phyloP scores from a whole-genome alignment of 2,329 filamentous ascomycete genomes.

The Aspergillus sp. region DNA sequence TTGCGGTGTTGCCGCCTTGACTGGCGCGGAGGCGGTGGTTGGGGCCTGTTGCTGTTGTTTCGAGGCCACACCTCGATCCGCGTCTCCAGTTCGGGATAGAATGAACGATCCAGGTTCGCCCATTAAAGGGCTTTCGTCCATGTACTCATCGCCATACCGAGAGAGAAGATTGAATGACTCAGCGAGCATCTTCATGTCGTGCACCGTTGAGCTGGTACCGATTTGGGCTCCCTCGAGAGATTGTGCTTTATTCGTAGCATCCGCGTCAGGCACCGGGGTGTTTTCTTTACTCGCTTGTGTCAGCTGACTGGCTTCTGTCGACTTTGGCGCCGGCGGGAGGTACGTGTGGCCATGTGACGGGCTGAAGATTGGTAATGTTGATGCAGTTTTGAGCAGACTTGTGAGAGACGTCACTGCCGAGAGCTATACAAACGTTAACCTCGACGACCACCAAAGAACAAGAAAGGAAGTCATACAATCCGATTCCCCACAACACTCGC shows the following conservation, averaged over 20 bases:
- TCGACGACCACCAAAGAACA: background rate
- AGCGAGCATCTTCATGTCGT: constrained; percentile 47
- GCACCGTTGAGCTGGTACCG: constrained; percentile 30
- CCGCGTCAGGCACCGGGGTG: constrained; percentile 50
- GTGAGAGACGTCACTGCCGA: constrained; percentile 60
- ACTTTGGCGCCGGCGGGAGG: constrained; percentile 53
- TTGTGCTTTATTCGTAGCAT: constrained; percentile 32
- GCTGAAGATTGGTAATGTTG: constrained; percentile 60
- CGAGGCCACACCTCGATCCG: constrained; percentile 25
- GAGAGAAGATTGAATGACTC: constrained; percentile 57
- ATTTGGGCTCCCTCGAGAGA: constrained; percentile 30
- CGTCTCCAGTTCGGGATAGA: constrained; percentile 50
- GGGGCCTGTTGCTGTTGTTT: constrained; percentile 25
- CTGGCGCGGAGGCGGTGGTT: constrained; percentile 10
- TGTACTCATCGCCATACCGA: constrained; percentile 63
- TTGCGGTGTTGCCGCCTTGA: constrained; percentile 36
- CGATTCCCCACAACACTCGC: constrained; percentile 61
- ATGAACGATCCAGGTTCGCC: constrained; percentile 68
- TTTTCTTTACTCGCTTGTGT: constrained; percentile 54
- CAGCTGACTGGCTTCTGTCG: constrained; percentile 37
- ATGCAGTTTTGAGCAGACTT: constrained; percentile 59
- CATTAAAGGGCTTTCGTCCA: constrained; percentile 66
- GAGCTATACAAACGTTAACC: constrained; percentile 45
- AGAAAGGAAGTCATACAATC: constrained; percentile 48
- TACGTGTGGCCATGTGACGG: constrained; percentile 66